Conservation (phyloP, 345 rosid genomes). For the Camelina neglecta region DNA sequence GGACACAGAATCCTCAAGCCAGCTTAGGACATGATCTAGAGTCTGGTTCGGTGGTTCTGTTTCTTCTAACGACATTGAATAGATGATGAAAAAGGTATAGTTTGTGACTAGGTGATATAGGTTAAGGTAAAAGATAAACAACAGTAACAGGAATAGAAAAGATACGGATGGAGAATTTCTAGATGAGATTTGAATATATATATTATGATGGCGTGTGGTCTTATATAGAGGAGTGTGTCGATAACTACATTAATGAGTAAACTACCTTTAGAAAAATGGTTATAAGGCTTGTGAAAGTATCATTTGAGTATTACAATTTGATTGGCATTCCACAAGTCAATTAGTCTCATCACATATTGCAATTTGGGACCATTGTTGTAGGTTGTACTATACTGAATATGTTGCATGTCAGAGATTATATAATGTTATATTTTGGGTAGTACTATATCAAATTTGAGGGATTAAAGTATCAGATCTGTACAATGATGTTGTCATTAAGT, state of each 20-base stretch:
- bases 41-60: conserved; percentile 57
- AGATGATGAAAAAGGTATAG: conserved; percentile 16
- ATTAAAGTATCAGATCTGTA: conserved; percentile 29
- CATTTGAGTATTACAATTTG: conserved; percentile 31
- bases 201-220: conserved; percentile 25
- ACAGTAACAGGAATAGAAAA: not conserved
- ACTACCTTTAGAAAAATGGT: conserved; percentile 16
- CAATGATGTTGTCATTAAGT: conserved; percentile 38
- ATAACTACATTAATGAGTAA: not conserved
- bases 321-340: conserved; percentile 30
- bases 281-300: conserved; percentile 15
- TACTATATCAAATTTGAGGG: not conserved
- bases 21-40: conserved; percentile 61
- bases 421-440: not conserved
- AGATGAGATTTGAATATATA: conserved; percentile 24
- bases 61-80: conserved; percentile 64
- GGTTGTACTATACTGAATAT: conserved; percentile 34
- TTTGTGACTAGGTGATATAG: conserved; percentile 15
- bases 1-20: conserved; percentile 67
- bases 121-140: conserved; percentile 18
- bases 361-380: conserved; percentile 44
- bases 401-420: conserved; percentile 30
- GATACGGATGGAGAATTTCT: conserved; percentile 5
- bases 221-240: conserved; percentile 17
- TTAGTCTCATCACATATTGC: conserved; percentile 35